phyloP scores from a whole-genome alignment of 208 protist genomes.

The Crithidia thermophila region DNA sequence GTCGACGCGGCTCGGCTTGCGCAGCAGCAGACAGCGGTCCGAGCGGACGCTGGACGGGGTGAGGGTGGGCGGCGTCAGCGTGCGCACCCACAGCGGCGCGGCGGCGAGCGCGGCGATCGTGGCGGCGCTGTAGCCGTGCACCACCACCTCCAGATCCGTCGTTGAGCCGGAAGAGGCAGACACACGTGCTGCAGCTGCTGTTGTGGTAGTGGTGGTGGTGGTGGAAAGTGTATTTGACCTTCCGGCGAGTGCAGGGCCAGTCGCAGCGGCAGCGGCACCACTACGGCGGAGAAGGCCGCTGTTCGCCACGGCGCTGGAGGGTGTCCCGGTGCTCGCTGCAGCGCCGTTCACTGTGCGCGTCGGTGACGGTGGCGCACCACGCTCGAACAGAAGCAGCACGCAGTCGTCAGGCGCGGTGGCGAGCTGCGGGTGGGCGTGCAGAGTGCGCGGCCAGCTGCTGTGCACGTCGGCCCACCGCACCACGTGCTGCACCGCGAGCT shows the following conservation, averaged over 20 bases:
- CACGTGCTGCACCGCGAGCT: constrained; percentile 56
- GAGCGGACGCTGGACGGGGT: constrained; percentile 30
- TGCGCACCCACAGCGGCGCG: constrained; percentile 34
- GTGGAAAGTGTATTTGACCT: too few relatives aligned
- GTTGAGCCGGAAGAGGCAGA: too few relatives aligned
- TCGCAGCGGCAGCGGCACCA: too few relatives aligned
- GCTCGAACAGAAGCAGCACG: constrained; percentile 58
- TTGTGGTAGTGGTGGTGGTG: not conserved
- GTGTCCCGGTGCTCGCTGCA: constrained; percentile 17
- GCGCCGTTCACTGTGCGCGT: constrained; percentile 25
- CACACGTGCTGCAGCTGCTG: not conserved
- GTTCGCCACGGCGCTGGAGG: constrained; percentile 19
- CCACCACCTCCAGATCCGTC: constrained; percentile 41
- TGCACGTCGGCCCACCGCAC: constrained; percentile 50
- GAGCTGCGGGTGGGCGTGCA: constrained; percentile 34
- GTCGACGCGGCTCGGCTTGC: constrained; percentile 73
- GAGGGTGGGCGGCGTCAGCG: constrained; percentile 31
- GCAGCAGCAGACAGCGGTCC: constrained; percentile 61
- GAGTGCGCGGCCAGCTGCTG: constrained; percentile 37
- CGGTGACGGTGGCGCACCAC: constrained; percentile 1
- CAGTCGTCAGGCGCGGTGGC: constrained; percentile 48
- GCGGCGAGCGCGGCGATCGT: constrained; percentile 28
- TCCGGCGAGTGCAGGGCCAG: too few relatives aligned
- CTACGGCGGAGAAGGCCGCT: not conserved
- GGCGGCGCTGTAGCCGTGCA: constrained; percentile 33